These are phyloP conservation scores for Ascochyta lentis DNA, from an alignment of 2,329 filamentous ascomycete genomes.

Conservation along the genomic window DNA sequence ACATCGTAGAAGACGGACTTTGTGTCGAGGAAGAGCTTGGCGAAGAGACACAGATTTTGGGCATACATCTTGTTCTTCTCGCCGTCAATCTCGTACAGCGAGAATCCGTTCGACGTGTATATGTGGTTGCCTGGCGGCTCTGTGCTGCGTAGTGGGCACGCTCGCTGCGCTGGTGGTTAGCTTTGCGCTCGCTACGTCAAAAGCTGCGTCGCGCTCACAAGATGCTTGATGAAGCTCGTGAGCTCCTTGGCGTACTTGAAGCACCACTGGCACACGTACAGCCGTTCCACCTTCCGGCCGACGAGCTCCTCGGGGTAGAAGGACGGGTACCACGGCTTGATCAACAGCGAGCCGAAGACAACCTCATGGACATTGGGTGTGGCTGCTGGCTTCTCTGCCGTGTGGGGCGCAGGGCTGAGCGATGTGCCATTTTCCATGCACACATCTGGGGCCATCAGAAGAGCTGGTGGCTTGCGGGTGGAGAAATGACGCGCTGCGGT, in stretches of 20 bases:
- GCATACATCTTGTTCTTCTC: constrained; percentile 87
- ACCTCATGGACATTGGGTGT: constrained; percentile 83
- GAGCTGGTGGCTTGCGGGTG: constrained; percentile 2
- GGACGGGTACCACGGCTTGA: constrained; percentile 91
- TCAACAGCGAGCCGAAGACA: constrained; percentile 81
- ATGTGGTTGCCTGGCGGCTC: constrained; percentile 73
- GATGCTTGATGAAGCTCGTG: constrained; percentile 56
- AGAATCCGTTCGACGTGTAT: constrained; percentile 80
- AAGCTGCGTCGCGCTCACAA: constrained; percentile 23
- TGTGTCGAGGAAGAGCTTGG: constrained; percentile 96
- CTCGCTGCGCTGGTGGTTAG: constrained; percentile 46
- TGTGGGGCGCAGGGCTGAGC: constrained; percentile 6
- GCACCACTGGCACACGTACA: constrained; percentile 91
- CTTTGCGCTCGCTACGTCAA: background rate
- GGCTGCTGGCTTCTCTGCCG: constrained; percentile 24
- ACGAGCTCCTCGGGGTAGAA: constrained; percentile 77
- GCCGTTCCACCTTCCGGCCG: constrained; percentile 54
- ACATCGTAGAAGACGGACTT: constrained; percentile 99
- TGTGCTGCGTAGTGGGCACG: constrained; percentile 50
- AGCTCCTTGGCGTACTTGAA: constrained; percentile 83
- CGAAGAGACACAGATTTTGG: constrained; percentile 94
- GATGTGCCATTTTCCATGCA: constrained; percentile 17
- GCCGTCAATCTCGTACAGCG: constrained; percentile 92
- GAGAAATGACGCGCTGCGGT: constrained; percentile 9
- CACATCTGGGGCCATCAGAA: constrained; percentile 18